Percentiles rank a stretch among this genome's conserved stretches.
Conservation (phyloP, 352 stramenopile genomes). For the Phytophthora idaei region DNA sequence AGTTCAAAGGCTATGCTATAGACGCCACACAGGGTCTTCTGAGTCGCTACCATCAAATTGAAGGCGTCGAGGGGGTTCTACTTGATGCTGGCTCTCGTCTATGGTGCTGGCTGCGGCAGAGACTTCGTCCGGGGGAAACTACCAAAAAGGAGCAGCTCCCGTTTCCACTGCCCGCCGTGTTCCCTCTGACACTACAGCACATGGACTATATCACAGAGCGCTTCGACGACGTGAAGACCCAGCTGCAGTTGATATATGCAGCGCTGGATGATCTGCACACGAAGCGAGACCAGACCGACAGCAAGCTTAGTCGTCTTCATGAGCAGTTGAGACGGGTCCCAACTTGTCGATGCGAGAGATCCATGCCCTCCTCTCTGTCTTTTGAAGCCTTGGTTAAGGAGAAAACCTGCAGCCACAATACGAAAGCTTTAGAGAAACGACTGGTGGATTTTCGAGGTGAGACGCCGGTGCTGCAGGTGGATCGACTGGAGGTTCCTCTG, state of each 20-base stretch:
- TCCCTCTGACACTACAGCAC: constrained; percentile 9
- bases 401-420: background rate
- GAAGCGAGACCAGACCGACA: constrained; percentile 7
- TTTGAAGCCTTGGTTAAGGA: background rate
- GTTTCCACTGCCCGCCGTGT: background rate
- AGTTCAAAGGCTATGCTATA: constrained; percentile 14
- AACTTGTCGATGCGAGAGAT: constrained; percentile 9
- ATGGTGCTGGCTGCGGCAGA: constrained; percentile 15
- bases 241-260: constrained; percentile 32
- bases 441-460: background rate
- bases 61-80: background rate
- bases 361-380: background rate
- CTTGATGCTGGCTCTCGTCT: background rate
- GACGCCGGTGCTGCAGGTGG: constrained; percentile 4
- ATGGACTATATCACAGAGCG: constrained; percentile 16
- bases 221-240: constrained; percentile 29
- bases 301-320: constrained; percentile 9
- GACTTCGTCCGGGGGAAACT: background rate
- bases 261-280: constrained; percentile 19
- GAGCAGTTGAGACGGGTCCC: constrained; percentile 9
- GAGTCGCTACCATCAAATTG: background rate
- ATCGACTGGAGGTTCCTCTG: constrained; percentile 30
- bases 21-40: background rate
- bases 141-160: constrained; percentile 10
- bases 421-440: background rate